Evolutionary conservation across 169 alveolate species (phyloP), one percentile per base, ranked within the genome.

Genomic region (Perkinsus marinus): DNA sequence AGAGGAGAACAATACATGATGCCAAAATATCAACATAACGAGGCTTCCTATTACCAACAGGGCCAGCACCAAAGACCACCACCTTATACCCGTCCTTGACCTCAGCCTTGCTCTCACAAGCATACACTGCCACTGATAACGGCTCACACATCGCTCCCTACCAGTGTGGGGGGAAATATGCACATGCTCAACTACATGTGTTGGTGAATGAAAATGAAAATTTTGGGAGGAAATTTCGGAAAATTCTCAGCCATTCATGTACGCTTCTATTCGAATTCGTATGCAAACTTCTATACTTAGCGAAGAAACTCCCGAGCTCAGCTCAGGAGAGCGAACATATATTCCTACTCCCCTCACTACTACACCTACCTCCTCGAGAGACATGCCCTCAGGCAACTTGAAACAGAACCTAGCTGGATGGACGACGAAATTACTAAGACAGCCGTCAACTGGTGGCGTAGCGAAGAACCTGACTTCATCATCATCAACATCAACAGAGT

Each of bases 131-230:
- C 36, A 89, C 91, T 2, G 47, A 37, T 0, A 89, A 19, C 3
- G 91, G 91, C 91, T 89, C 91, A 39, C 91, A 89, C 91, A 89
- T 39, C 13, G 91, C 91, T 16, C 91, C 91, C 79, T 57, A 57
- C 26, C 19, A 41, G 46, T n/a, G 10, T 41, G 79, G 37, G 3
- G 79, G 37, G 22, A n/a, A n/a, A n/a, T n/a, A n/a, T n/a, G n/a
- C n/a, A n/a, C n/a, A n/a, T n/a, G n/a, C n/a, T n/a, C n/a, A n/a
- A n/a, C n/a, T n/a, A n/a, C n/a, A n/a, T n/a, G n/a, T n/a, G n/a
- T n/a, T n/a, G n/a, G n/a, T n/a, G n/a, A n/a, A n/a, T n/a, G n/a
- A n/a, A n/a, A n/a, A n/a, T n/a, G n/a, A n/a, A n/a, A n/a, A n/a
- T n/a, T n/a, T n/a, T n/a, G n/a, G n/a, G n/a, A n/a, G n/a, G n/a